phyloP scores from a whole-genome alignment of 2,329 filamentous ascomycete genomes.

The Graphilbum fragrans region DNA sequence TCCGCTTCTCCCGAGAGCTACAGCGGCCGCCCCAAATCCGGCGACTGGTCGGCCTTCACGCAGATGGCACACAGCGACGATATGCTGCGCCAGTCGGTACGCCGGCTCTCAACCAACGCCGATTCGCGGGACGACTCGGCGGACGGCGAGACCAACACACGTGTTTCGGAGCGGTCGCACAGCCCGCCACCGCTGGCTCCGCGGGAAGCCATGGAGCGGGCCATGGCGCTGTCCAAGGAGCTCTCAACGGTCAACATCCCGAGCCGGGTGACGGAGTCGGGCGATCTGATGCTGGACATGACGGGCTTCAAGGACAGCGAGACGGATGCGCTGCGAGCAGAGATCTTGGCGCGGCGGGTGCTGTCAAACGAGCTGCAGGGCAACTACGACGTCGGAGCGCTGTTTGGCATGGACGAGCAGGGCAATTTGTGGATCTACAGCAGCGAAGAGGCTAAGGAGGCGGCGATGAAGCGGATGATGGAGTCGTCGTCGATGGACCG shows the following conservation, averaged over 20 bases:
- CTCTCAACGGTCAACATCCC: conserved; percentile 86
- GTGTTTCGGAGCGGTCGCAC: conserved; percentile 47
- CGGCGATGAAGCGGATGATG: conserved; percentile 57
- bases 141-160: conserved; percentile 24
- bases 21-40: conserved; percentile 31
- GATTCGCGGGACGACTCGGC: conserved; percentile 19
- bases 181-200: conserved; percentile 65
- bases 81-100: conserved; percentile 34
- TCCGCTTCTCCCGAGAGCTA: conserved; percentile 40
- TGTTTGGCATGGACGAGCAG: conserved; percentile 90
- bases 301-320: conserved; percentile 91
- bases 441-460: conserved; percentile 89
- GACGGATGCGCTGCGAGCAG: conserved; percentile 80
- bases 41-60: conserved; percentile 35
- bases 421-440: conserved; percentile 99
- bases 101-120: conserved; percentile 19
- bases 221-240: conserved; percentile 74
- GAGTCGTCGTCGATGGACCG: conserved; percentile 37
- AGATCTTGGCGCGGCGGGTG: conserved; percentile 87
- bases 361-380: conserved; percentile 87
- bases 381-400: conserved; percentile 87
- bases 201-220: conserved; percentile 69
- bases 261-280: conserved; percentile 79
- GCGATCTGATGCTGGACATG: conserved; percentile 97
- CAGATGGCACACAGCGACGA: conserved; percentile 42